Evolutionary conservation across 2,329 filamentous ascomycete genomes (phyloP), one percentile per base, ranked within the genome.

Genomic region (Annulohypoxylon truncatum): DNA sequence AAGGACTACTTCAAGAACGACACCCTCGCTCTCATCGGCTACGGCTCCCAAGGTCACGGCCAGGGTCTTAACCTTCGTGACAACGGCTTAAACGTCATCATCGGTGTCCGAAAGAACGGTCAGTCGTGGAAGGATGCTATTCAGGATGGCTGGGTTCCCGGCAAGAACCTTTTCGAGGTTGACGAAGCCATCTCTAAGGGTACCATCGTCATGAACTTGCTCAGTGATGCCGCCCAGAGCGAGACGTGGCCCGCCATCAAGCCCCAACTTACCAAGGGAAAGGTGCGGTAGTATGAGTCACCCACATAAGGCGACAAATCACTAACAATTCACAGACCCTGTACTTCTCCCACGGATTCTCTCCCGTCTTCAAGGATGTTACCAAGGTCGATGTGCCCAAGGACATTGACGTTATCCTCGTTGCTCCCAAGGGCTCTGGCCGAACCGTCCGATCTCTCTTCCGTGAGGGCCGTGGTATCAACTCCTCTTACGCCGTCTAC

Each of bases 281-380:
- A 99, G 92, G 93, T 94, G 83, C 73, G 87, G 73, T 38, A 40
- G 53, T 52, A 73, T 78, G 68, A 78, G 69, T 54, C 22, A 47
- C 46, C n/a, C 9, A n/a, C 24, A 7, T 3, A 5, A 10, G 6
- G 26, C 8, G 22, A n/a, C 15, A 35, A 46, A 29, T 54, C 22
- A n/a, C 44, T 64, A 20, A 67, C 63, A 38, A 51, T 13, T 24
- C 12, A 4, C 72, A 96, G 95, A 99, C 96, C 68, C 93, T 99
- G 76, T 99, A 99, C 92, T 99, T 99, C 90, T 98, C 96, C 76
- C 96, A 99, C 90, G 96, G 96, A 79, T 99, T 99, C 92, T 98
- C 96, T 71, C 96, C 96, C 80, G 94, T 99, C 84, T 99, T 99
- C 93, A 97, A 97, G 89, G 91, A 97, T 82, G 90, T 96, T 80